phyloP scores from a whole-genome alignment of 2,329 filamentous ascomycete genomes.

The Trichothecium roseum region DNA sequence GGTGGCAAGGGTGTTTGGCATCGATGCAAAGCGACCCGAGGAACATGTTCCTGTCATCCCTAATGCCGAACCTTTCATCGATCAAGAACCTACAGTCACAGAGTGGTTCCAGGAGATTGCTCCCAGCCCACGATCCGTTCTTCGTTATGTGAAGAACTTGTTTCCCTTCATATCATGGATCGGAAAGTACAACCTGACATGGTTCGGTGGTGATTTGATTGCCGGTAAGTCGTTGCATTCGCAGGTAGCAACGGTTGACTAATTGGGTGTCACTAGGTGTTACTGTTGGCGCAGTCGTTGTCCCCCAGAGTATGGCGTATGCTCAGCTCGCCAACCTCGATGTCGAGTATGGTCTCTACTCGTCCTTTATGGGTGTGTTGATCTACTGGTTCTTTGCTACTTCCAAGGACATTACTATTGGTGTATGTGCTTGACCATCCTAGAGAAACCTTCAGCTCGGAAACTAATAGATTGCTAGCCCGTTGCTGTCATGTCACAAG shows the following conservation, averaged over 20 bases:
- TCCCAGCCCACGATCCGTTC: conserved; percentile 19
- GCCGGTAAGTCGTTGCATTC: conserved; percentile 22
- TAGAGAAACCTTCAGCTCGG: background rate
- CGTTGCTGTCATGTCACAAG: conserved; percentile 41
- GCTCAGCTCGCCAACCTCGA: conserved; percentile 35
- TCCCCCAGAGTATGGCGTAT: conserved; percentile 46
- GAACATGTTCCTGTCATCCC: conserved; percentile 22
- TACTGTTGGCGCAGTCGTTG: conserved; percentile 42
- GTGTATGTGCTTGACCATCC: conserved; percentile 40
- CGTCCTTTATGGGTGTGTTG: conserved; percentile 90
- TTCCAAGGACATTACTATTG: conserved; percentile 83
- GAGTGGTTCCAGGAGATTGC: conserved; percentile 29
- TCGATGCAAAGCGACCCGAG: conserved; percentile 19
- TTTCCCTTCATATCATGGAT: conserved; percentile 42
- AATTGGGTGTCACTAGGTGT: conserved; percentile 14
- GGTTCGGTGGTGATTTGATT: conserved; percentile 35
- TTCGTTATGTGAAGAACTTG: conserved; percentile 26
- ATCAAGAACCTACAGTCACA: conserved; percentile 29
- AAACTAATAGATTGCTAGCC: conserved; percentile 26
- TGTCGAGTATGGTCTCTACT: conserved; percentile 42
- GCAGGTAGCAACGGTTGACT: background rate
- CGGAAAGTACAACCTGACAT: conserved; percentile 36
- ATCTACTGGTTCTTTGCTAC: conserved; percentile 98
- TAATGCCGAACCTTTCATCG: conserved; percentile 26
- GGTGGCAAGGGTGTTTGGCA: conserved; percentile 18